Conservation (phyloP, 1,284 basidiomycete species). For the Moesziomyces aphidis region DNA sequence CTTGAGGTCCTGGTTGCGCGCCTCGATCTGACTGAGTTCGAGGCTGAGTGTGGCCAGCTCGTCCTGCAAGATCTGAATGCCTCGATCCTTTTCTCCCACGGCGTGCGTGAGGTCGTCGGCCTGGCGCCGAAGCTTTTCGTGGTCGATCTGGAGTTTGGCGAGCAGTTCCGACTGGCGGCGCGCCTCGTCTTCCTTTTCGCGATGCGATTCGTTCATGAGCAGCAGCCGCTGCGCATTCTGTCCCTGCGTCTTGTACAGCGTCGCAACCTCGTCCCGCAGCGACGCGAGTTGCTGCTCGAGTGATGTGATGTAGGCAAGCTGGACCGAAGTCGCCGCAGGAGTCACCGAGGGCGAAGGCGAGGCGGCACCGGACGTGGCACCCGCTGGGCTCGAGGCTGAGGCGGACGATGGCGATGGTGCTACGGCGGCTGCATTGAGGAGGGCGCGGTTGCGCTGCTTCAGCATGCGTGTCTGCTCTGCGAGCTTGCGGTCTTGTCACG, state of each 20-base stretch:
- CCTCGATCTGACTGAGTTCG: constrained; percentile 87
- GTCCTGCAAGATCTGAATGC: constrained; percentile 91
- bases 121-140: constrained; percentile 72
- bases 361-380: constrained; percentile 9
- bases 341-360: constrained; percentile 4
- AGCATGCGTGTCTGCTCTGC: constrained; percentile 42
- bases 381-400: constrained; percentile 3
- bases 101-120: constrained; percentile 76
- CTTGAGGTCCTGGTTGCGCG: constrained; percentile 83
- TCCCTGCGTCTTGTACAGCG: constrained; percentile 94
- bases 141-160: constrained; percentile 78
- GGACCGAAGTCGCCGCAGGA: constrained; percentile 75
- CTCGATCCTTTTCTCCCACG: constrained; percentile 81
- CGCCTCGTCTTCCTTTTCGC: constrained; percentile 87
- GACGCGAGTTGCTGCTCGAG: constrained; percentile 92
- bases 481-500: constrained; percentile 39
- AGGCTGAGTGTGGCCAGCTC: constrained; percentile 68
- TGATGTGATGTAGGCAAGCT: constrained; percentile 85
- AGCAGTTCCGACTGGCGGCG: constrained; percentile 81
- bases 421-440: constrained; percentile 41
- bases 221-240: constrained; percentile 93
- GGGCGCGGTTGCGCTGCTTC: constrained; percentile 48
- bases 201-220: constrained; percentile 90
- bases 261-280: constrained; percentile 87
- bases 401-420: constrained; percentile 19